Conservation (phyloP, 2,329 filamentous ascomycete species). For the Botrytis elliptica region DNA sequence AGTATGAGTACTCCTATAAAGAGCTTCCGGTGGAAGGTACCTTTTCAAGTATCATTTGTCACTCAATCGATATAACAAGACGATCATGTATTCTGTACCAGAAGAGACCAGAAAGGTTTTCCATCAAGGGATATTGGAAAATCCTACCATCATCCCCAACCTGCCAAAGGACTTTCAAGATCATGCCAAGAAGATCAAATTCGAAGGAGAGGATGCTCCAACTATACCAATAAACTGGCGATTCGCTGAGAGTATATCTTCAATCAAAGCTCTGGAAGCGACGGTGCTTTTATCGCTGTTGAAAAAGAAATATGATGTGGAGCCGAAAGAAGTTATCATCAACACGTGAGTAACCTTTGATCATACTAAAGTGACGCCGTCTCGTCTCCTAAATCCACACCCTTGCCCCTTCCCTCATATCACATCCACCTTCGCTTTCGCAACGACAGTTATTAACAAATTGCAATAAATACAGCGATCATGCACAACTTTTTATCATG, state of each 20-base stretch:
- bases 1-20: background rate
- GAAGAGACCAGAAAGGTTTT: conserved; percentile 5
- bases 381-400: background rate
- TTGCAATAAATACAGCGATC: background rate
- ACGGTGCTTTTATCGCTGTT: conserved; percentile 47
- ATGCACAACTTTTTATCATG: conserved; percentile 29
- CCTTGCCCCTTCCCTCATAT: background rate
- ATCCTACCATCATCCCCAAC: background rate
- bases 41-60: background rate
- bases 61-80: background rate
- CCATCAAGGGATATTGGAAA: background rate
- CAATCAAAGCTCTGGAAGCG: conserved; percentile 50
- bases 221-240: conserved; percentile 56
- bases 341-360: conserved; percentile 43
- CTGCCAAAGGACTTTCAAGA: background rate
- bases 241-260: conserved; percentile 53
- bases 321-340: conserved; percentile 45
- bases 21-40: background rate
- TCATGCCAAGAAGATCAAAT: conserved; percentile 37
- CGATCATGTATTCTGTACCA: conserved; percentile 13
- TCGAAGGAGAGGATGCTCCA: conserved; percentile 46
- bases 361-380: background rate
- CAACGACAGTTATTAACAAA: background rate
- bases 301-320: conserved; percentile 46
- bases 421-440: conserved; percentile 41